phyloP scores from a whole-genome alignment of 257 asterid species.

The Solanum pimpinellifolium region DNA sequence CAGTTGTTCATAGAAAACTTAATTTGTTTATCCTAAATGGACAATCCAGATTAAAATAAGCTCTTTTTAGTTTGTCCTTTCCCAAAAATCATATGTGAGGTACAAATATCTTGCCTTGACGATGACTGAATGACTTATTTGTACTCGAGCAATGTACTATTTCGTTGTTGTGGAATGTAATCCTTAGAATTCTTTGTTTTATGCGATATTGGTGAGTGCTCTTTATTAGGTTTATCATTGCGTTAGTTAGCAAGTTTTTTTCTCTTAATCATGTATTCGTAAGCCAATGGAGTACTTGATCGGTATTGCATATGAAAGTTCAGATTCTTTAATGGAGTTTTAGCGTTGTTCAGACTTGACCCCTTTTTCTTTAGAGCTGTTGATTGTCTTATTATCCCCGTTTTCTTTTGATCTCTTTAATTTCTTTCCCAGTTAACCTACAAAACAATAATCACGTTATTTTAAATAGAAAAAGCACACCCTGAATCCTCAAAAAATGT shows the following conservation, averaged over 20 bases:
- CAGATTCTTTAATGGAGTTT: no score
- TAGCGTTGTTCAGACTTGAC: no score
- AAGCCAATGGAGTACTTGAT: background rate
- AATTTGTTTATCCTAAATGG: background rate
- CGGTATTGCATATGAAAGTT: no score
- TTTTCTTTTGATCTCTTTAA: no score
- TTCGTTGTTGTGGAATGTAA: background rate
- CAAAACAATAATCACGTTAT: no score
- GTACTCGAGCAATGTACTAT: background rate
- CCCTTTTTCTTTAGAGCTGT: no score
- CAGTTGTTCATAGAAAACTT: background rate
- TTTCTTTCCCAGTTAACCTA: no score
- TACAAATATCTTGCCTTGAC: no score
- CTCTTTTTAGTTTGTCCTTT: background rate
- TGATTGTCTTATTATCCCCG: no score
- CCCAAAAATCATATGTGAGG: background rate
- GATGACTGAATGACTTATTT: background rate
- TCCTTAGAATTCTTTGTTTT: background rate
- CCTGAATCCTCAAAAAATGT: no score
- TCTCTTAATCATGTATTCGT: background rate
- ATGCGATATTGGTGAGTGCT: background rate
- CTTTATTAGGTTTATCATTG: background rate
- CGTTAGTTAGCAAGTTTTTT: background rate
- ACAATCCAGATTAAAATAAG: background rate
- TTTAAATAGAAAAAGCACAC: no score